These are phyloP conservation scores for Funneliformis mosseae DNA, from an alignment of 192 early-diverging fungal species.

Conservation along the genomic window DNA sequence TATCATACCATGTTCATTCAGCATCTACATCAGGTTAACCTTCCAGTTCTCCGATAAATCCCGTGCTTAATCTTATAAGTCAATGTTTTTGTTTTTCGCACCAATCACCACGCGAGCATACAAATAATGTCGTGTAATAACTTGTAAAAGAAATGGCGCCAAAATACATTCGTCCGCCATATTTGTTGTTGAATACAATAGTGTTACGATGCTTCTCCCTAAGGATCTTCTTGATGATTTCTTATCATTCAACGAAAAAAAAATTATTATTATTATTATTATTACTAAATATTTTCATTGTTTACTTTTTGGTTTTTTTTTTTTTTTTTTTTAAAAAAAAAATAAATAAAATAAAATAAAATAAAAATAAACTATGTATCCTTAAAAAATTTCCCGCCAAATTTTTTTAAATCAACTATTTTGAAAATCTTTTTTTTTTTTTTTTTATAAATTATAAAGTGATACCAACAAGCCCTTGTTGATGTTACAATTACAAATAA, in stretches of 20 bases:
- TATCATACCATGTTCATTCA: background rate
- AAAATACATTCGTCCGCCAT: too few species aligned
- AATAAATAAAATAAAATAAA: too few species aligned
- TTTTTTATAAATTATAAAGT: background rate
- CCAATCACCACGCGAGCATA: constrained; percentile 16
- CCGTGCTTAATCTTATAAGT: background rate
- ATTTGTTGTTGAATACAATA: background rate
- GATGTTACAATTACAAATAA: background rate
- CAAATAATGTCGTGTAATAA: background rate
- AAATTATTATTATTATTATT: too few species aligned
- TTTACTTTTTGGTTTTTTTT: too few species aligned
- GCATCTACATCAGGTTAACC: background rate
- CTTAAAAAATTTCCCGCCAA: background rate
- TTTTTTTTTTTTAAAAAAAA: too few species aligned
- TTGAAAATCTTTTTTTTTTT: background rate
- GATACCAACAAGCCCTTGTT: background rate
- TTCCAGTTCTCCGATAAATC: background rate
- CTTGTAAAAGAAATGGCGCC: background rate
- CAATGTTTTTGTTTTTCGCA: constrained; percentile 4
- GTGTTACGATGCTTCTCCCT: background rate
- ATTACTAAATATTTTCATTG: too few species aligned
- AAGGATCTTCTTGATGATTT: background rate
- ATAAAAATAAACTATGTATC: too few species aligned
- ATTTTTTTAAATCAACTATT: background rate
- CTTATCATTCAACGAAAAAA: background rate